Evolutionary conservation across 306 rosid genomes (phyloP), one percentile per base, ranked within the genome.

Genomic region (Pterocarpus santalinus): DNA sequence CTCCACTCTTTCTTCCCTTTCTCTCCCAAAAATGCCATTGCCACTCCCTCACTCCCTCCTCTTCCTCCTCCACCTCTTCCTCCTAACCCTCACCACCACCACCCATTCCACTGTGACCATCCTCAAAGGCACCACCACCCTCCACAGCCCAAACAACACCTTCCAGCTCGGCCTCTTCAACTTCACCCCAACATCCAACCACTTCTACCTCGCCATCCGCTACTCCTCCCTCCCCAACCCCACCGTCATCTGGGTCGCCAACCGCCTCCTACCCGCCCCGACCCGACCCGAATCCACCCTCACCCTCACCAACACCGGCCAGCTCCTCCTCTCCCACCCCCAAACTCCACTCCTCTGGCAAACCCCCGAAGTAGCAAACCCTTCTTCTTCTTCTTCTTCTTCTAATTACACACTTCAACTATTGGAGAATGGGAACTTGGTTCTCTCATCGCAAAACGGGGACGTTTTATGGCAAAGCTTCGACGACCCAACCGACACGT

Each of bases 381-480:
- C 53, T 9, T 12, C 53, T 5, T 43, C 8, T 43, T 43, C 53
- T 9, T 12, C 53, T 5, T 43, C 8, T 43, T 43, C 47, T 47
- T 47, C 53, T 12, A 43, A 43, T 8, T 3, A 5, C 58, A 13
- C n/a, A 0, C 17, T 52, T 15, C 58, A 52, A n/a, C 82, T 94
- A 12, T 55, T 80, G 8, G 98, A 90, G 8, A 87, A 43, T 36
- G 98, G 94, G 0, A 94, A 94, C 69, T 80, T 94, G 6, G 79
- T 88, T 30, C 81, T 94, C 12, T 72, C 79, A 5, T 56, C 85
- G 46, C 30, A 0, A 0, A 34, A 52, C 52, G 90, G 88, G 39
- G 58, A 7, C 7, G 77, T 90, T 64, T 67, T 75, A 1, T 94
- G 97, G 97, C 98, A 94, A 79, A 94, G 98, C 87, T 94, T 94